Evolutionary conservation across 2,329 filamentous ascomycete genomes (phyloP), one percentile per base, ranked within the genome.

Genomic region (Massarina eburnea): DNA sequence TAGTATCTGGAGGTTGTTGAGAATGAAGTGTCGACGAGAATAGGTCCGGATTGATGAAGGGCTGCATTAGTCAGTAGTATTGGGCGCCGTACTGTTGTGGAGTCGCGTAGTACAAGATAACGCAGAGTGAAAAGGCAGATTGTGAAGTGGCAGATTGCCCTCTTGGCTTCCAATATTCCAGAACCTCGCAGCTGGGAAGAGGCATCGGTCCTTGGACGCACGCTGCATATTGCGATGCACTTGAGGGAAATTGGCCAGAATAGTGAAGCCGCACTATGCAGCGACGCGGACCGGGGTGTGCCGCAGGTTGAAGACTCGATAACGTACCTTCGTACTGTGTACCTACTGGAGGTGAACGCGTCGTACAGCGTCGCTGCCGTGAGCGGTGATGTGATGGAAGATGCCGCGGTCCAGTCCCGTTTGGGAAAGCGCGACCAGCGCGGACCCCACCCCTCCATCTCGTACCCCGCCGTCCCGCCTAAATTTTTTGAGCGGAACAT

Each of bases 141-240:
- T 30, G 22, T 41, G 18, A 15, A 6, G 20, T 22, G n/a, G 10
- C 36, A 46, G 46, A 45, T 33, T 30, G 22, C n/a, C 21, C 27
- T 18, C 36, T 48, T 51, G 33, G 49, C 46, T 54, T 37, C 26
- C 54, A 55, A 57, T 54, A 51, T 49, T 49, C 46, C 45, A 40
- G 45, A 19, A 27, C 26, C 10, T 17, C 10, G 38, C 44, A 19
- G 43, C 15, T 21, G 15, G 32, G 14, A 45, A 33, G 26, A 35
- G 37, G 35, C 27, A 12, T 14, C 20, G n/a, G 6, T 41, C 30
- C 32, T 48, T 49, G 46, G 22, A 42, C 29, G 33, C 21, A 19
- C 15, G 17, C 32, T 41, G 40, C 45, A 55, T 51, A 50, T 55
- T 48, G 37, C 38, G 47, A 33, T 30, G 44, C 52, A 45, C n/a